Conservation (phyloP, 495 filamentous ascomycete genomes). For the Haplographium delicatum region DNA sequence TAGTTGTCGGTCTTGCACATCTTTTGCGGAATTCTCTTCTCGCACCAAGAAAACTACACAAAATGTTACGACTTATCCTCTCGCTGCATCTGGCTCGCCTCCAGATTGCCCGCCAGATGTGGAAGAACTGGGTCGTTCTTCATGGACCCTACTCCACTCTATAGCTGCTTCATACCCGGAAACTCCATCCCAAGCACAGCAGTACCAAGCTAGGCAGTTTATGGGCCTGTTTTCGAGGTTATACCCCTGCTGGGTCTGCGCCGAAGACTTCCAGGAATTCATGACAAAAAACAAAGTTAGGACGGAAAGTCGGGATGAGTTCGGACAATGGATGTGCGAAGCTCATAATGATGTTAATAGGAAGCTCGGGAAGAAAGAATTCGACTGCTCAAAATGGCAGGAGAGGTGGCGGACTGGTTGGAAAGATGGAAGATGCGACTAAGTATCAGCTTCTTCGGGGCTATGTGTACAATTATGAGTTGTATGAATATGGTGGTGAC, state of each 20-base stretch:
- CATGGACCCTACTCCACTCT: constrained; percentile 91
- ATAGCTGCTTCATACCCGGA: constrained; percentile 83
- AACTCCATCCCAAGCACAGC: constrained; percentile 56
- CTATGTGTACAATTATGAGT: constrained; percentile 1
- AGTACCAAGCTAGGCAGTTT: constrained; percentile 72
- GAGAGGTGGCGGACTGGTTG: constrained; percentile 93
- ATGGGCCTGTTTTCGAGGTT: constrained; percentile 71
- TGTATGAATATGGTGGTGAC: constrained; percentile 8
- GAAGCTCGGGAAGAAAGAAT: constrained; percentile 84
- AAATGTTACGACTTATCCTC: constrained; percentile 21
- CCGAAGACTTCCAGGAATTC: constrained; percentile 83
- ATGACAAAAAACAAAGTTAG: constrained; percentile 68
- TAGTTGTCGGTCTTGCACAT: constrained; percentile 88
- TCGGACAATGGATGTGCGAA: constrained; percentile 93
- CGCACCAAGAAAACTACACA: constrained; percentile 57
- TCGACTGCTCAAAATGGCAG: constrained; percentile 89
- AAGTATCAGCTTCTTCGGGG: background rate
- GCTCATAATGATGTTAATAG: constrained; percentile 97
- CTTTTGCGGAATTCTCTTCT: constrained; percentile 59
- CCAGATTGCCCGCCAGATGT: constrained; percentile 74
- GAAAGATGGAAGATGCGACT: constrained; percentile 68
- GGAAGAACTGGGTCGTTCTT: constrained; percentile 72
- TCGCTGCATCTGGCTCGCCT: constrained; percentile 30
- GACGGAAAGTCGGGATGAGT: constrained; percentile 62
- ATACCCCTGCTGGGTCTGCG: constrained; percentile 95